Conservation (phyloP, 1,139 yeast species). For the Hyphopichia wangnamkhiaoensis region DNA sequence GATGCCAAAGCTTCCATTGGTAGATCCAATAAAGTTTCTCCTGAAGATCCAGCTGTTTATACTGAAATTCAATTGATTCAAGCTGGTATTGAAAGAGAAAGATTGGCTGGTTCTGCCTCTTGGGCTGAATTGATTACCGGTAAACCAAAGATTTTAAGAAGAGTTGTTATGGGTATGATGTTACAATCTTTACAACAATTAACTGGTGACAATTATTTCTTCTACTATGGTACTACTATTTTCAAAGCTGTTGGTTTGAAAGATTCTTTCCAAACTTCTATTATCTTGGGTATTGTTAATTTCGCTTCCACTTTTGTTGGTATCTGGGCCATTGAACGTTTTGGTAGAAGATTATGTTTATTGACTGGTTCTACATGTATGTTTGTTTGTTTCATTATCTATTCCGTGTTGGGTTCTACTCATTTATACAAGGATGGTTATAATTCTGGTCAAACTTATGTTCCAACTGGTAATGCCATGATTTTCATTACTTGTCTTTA, state of each 20-base stretch:
- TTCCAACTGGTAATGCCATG: slow-evolving; percentile 68
- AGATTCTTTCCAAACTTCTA: slow-evolving; percentile 76
- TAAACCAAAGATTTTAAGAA: slow-evolving; percentile 64
- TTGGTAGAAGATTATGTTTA: slow-evolving; percentile 71
- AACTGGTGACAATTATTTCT: slow-evolving; percentile 79
- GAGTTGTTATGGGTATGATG: slow-evolving; percentile 65
- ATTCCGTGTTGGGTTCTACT: slow-evolving; percentile 61
- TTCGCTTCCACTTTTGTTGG: slow-evolving; percentile 73
- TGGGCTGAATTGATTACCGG: slow-evolving; percentile 69
- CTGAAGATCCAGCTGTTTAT: slow-evolving; percentile 59
- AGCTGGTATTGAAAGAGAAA: slow-evolving; percentile 66
- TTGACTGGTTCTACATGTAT: slow-evolving; percentile 48
- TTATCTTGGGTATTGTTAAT: slow-evolving; percentile 77
- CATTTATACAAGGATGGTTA: slow-evolving; percentile 57
- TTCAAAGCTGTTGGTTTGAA: slow-evolving; percentile 74
- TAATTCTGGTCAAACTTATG: slow-evolving; percentile 32
- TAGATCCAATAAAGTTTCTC: slow-evolving; percentile 59
- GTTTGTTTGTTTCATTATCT: slow-evolving; percentile 60
- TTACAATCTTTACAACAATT: slow-evolving; percentile 74
- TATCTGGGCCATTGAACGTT: slow-evolving; percentile 63
- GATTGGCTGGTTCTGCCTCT: slow-evolving; percentile 62
- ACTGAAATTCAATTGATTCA: slow-evolving; percentile 60
- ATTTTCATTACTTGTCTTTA: slow-evolving; percentile 77
- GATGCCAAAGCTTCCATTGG: slow-evolving; percentile 57
- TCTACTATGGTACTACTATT: slow-evolving; percentile 78